These are phyloP conservation scores for Plasmodium yoelii DNA, from an alignment of 169 alveolate species.

Conservation along the genomic window DNA sequence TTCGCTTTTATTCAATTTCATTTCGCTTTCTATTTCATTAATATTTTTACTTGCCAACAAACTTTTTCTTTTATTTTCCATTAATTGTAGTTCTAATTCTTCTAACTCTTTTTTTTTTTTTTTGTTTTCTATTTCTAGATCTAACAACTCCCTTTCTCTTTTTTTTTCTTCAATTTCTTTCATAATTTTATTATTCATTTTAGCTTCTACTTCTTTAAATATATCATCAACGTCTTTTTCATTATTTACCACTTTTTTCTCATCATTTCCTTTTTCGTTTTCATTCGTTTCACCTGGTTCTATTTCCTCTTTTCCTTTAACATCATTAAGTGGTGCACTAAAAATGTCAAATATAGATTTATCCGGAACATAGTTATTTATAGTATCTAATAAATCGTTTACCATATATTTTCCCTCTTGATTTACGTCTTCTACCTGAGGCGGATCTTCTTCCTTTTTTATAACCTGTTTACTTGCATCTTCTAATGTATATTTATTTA, in stretches of 20 bases:
- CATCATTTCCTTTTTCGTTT: neutral
- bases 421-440: neutral
- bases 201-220: neutral
- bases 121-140: conserved; percentile 52
- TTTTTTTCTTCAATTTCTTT: conserved; percentile 31
- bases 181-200: neutral
- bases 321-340: conserved; percentile 10
- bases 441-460: neutral
- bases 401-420: neutral
- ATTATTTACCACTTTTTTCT: neutral
- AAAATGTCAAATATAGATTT: conserved; percentile 50
- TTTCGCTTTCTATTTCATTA: conserved; percentile 9
- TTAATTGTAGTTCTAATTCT: conserved; percentile 58
- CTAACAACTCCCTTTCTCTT: conserved; percentile 58
- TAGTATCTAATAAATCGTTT: conserved; percentile 23
- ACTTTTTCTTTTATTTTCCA: conserved; percentile 29
- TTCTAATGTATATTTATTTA: neutral
- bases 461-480: neutral
- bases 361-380: conserved; percentile 69
- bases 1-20: neutral
- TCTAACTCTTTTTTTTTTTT: conserved; percentile 48
- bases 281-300: neutral
- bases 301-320: neutral
- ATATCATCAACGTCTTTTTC: neutral
- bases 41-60: conserved; percentile 6